Base-by-base conservation (phyloP, 2,329 filamentous ascomycete genomes). In the Westerdykella aurantiaca region DNA sequence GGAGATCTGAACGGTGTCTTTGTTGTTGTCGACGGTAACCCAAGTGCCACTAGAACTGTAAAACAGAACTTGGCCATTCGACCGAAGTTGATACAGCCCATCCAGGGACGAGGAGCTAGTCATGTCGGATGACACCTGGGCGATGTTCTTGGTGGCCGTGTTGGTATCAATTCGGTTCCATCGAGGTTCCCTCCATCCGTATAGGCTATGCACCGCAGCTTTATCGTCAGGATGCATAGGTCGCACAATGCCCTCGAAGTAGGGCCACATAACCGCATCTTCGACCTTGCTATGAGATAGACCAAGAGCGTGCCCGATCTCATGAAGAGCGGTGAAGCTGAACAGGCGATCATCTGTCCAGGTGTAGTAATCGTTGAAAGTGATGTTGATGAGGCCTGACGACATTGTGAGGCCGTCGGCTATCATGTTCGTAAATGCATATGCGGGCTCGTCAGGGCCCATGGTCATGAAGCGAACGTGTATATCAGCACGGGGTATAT, bases 251-350 rank as follows among this genome's bases (percentile, higher is more conserved):
- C 55, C 57, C 11, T 55, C 54, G 45, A 48, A 62, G 43, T 57
- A 59, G 7, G 57, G 53, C 42, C 57, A 63, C 59, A 63, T 63
- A 42, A 61, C 43, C 1, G 60, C 56, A 6, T 52, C 34, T 41
- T 60, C 53, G n/a, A 63, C 53, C 34, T 50, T 56, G 29, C 53
- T 58, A 37, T 63, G 60, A 21, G 51, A 56, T 14, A 63, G 40
- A 3, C 59, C 59, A 2, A 63, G 53, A 7, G 57, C 52, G 21
- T 63, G 59, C 0, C 58, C 59, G 3, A 61, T 61, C 34, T 63
- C 59, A 18, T 63, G 59, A 5, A 54, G 38, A 4, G 57, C 58
- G 2, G 57, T 60, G 37, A 48, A 60, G 34, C 53, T 57, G 45
- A 63, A 60, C 1, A 61, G 40, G 6, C 52, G 51, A 34, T 57